Evolutionary conservation across 306 rosid species (phyloP), one percentile per base, ranked within the genome.

Genomic region (Prunus dulcis): DNA sequence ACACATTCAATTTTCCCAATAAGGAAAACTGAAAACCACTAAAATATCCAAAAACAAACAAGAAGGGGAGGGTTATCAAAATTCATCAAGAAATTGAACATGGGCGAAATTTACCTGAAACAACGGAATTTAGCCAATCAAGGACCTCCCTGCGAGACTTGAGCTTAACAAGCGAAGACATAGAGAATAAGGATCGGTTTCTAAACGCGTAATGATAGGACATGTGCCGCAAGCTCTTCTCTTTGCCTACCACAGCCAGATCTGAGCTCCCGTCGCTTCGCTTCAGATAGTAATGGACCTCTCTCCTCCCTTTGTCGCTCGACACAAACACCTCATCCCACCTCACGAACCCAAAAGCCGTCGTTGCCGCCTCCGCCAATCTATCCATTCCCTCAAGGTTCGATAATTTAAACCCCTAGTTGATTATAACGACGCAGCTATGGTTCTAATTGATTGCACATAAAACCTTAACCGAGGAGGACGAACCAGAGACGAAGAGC

Each of bases 181-280:
- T 4, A 1, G 83, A 69, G 19, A 86, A 73, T 14, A 75, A 73
- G 0, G 78, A 71, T 7, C 83, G 80, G 57, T 61, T 73, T 46
- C 68, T 66, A 10, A 87, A 20, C 0, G 88, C 88, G 12, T 87
- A 90, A 69, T 77, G 91, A 81, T 91, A 94, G 11, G 93, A 82
- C 91, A 92, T 85, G 72, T 87, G 92, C 75, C 91, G 80, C 17
- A 82, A 65, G 82, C 88, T 90, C 87, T 84, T 92, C 81, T 94
- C 98, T 75, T 86, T 94, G 4, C 95, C 98, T 0, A 90, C 72
- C 18, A 92, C 89, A 0, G 89, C 97, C 79, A 94, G 97, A 94
- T 94, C 95, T 73, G 86, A 84, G 67, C 74, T 77, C 7, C 95
- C 96, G 52, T 78, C 86, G 8, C 79, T 74, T 18, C 85, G 80